Percentiles rank a stretch among this genome's conserved stretches.
Conservation (phyloP, 108 stramenopile species). For the Aurantiochytrium sp. region DNA sequence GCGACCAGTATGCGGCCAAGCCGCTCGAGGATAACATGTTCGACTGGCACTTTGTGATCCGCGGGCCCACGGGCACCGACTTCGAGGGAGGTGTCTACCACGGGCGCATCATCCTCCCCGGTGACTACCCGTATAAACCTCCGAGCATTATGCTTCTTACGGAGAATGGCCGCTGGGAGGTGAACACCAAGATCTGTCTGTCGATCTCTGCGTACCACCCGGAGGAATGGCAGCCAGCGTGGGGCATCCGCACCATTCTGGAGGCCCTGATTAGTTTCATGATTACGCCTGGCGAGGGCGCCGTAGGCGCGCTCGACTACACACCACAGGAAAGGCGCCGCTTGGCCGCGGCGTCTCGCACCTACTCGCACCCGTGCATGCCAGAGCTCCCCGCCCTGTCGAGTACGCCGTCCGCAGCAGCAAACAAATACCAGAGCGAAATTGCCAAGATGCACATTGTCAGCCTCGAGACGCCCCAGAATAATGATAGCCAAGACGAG, state of each 20-base stretch:
- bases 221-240: conserved; percentile 85
- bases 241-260: conserved; percentile 91
- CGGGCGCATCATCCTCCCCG: conserved; percentile 76
- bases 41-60: conserved; percentile 89
- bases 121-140: conserved; percentile 76
- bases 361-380: not conserved
- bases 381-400: not conserved
- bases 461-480: not conserved
- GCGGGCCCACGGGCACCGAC: conserved; percentile 78
- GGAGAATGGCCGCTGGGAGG: conserved; percentile 89
- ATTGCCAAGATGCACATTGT: conserved; percentile 31
- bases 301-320: conserved; percentile 85
- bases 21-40: conserved; percentile 71
- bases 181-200: conserved; percentile 87
- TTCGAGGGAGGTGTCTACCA: conserved; percentile 93
- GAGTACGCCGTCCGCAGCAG: not conserved
- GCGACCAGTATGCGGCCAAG: conserved; percentile 80
- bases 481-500: not conserved
- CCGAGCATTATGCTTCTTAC: conserved; percentile 93
- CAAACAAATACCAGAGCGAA: not conserved
- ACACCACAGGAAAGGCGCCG: not conserved
- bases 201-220: conserved; percentile 90
- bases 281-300: conserved; percentile 88
- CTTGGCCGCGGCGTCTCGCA: not conserved
- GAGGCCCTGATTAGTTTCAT: conserved; percentile 93